Base-by-base conservation (phyloP, 805 yeast species). In the Scheffersomyces stipitis region DNA sequence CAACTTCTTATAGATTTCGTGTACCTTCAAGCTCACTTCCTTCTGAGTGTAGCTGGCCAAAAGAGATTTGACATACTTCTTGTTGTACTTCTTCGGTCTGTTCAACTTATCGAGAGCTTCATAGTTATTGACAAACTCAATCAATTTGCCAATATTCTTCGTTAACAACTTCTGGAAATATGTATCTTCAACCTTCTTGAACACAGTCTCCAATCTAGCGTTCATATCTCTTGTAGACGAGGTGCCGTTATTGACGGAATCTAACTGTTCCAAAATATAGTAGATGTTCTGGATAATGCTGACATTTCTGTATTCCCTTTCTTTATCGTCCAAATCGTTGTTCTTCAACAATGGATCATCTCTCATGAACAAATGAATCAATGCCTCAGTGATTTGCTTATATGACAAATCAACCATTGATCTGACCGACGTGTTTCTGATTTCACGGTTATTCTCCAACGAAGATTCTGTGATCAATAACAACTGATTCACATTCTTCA, bases 81-180 rank as follows among this genome's bases (percentile, higher is more conserved):
- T 74, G 48, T 78, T 81, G 46, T 80, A 83, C 8, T 83, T 82
- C 44, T 80, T 83, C 44, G 83, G 76, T 47, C 70, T 75, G 41
- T 72, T 71, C 14, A 71, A 61, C 17, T 60, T 69, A 3, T 67
- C 56, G 9, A 80, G 55, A 2, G 75, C 70, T 40, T 81, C 83
- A 28, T 81, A 76, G 24, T 81, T 86, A 28, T 72, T 71, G 2
- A 88, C 75, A 54, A 86, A 83, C 18, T 76, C 79, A 12, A 78
- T 64, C 33, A 89, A 50, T 50, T 83, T 83, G 0, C 93, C 91
- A 50, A 88, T 69, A 16, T 79, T 69, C 31, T 80, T 69, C 37
- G 52, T 51, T 16, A 66, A 42, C 12, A 62, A 45, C 44, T 53
- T 56, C 33, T 56, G 58, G 52, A 66, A 65, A 41, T 69, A 68